These are phyloP conservation scores for Neolentinus lepideus DNA, from an alignment of 1,284 basidiomycete genomes.

Conservation along the genomic window DNA sequence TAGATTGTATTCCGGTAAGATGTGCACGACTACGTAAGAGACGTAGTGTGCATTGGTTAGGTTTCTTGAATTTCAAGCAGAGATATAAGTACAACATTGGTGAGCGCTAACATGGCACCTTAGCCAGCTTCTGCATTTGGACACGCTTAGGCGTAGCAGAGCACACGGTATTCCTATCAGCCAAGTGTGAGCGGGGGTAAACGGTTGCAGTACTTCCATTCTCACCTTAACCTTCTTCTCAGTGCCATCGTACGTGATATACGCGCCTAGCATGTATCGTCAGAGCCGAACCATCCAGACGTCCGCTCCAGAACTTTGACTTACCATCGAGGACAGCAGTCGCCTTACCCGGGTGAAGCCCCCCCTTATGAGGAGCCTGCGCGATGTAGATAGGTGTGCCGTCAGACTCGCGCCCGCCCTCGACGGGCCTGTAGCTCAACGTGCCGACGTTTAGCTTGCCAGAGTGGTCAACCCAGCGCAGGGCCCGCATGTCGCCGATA, in stretches of 20 bases:
- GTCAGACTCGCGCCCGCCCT: constrained; percentile 58
- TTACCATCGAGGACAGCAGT: constrained; percentile 45
- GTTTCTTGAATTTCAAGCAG: no score
- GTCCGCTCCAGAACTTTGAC: constrained; percentile 12
- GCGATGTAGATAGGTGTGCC: constrained; percentile 57
- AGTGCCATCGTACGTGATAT: constrained; percentile 40
- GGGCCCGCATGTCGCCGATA: constrained; percentile 48
- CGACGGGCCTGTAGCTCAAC: constrained; percentile 47
- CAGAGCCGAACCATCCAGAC: constrained; percentile 2
- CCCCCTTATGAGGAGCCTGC: constrained; percentile 43
- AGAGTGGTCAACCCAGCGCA: constrained; percentile 49
- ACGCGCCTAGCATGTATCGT: constrained; percentile 29
- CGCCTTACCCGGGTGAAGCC: constrained; percentile 57
- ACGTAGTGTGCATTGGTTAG: no score
- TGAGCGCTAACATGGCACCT: background rate
- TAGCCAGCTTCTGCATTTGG: background rate
- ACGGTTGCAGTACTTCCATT: no score
- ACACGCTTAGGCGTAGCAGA: constrained; percentile 27
- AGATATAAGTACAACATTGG: no score
- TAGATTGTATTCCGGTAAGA: no score
- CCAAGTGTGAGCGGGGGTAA: no score
- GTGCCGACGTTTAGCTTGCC: constrained; percentile 36
- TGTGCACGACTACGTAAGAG: no score
- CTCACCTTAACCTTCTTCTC: constrained; percentile 41
- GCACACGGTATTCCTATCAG: constrained; percentile 33